Evolutionary conservation across 768 basidiomycete genomes (phyloP).

Genomic region (Tricholoma saponaceum): DNA sequence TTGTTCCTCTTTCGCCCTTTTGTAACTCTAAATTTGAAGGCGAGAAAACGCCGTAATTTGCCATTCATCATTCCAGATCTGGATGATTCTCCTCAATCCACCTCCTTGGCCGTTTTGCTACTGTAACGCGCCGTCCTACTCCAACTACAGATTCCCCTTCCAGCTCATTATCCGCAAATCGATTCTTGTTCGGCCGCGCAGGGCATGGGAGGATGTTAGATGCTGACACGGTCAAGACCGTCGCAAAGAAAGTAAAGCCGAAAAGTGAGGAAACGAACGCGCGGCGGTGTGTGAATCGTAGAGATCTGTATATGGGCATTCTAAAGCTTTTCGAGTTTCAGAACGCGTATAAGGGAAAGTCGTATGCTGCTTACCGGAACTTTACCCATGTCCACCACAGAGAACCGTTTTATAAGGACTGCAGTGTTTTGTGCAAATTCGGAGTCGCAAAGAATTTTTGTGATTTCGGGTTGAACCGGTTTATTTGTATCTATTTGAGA

Average conservation of each 20-base stretch:
- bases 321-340: slow-evolving; percentile 26
- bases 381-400: slow-evolving; percentile 24
- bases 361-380: slow-evolving; percentile 11
- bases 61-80: slow-evolving; percentile 21
- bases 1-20: not conserved
- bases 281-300: slow-evolving; percentile 65
- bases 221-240: slow-evolving; percentile 76
- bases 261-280: slow-evolving; percentile 77
- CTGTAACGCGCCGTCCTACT: slow-evolving; percentile 38
- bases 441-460: not conserved
- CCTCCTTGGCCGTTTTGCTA: slow-evolving; percentile 59
- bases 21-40: not conserved
- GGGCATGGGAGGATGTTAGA: slow-evolving; percentile 80
- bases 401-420: not conserved
- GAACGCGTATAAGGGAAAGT: not conserved
- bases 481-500: not conserved
- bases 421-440: not conserved
- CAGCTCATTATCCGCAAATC: slow-evolving; percentile 53
- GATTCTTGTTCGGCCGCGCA: slow-evolving; percentile 52
- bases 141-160: slow-evolving; percentile 14
- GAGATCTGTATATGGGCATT: slow-evolving; percentile 55
- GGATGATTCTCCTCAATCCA: slow-evolving; percentile 79
- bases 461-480: slow-evolving; percentile 31
- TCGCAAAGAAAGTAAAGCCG: slow-evolving; percentile 73
- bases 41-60: not conserved